Base-by-base conservation (phyloP, 768 basidiomycete species). In the Termitomyces sp. region DNA sequence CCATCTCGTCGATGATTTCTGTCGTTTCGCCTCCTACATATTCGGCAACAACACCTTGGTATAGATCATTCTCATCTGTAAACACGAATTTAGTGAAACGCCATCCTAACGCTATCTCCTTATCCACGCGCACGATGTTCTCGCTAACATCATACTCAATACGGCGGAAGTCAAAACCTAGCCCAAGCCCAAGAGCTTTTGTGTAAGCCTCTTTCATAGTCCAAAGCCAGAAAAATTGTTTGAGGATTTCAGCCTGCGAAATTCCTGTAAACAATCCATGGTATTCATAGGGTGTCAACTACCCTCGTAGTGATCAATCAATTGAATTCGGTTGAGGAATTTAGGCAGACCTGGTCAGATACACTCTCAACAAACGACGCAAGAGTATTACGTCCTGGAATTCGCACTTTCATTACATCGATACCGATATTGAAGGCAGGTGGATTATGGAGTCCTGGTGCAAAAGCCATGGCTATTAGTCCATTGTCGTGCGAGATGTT, bases 151-250 rank as follows among this genome's bases (percentile, higher is more conserved):
- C 79, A 70, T 85, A 92, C 67, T 91, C 85, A 60, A 94, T 81
- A 22, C 91, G 82, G 24, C 76, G 77, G 72, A 93, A 89, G 64
- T 93, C 88, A 67, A 93, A 93, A 2, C 91, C 87, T 15, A 95
- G 80, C 0, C 93, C 93, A 36, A 88, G 68, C 0, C 93, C 93
- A 36, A 94, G 78, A 2, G 91, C 90, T 73, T 95, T 95, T 6
- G 90, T 92, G 70, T 93, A 94, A 4, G 93, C 92, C 70, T 95
- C 93, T 72, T 95, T 95, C 68, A 91, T 72, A 7, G 93, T 93
- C 93, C 93, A 95, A 62, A 92, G 82, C 79, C 87, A 87, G 67
- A 88, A 91, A 69, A 94, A 89, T 16, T 76, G 74, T 46, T 76
- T 74, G n/a, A 89, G 72, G 3, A 78, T 81, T 60, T 87, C 83